phyloP scores from a whole-genome alignment of 441 rosid species.

The Gossypium schwendimanii region DNA sequence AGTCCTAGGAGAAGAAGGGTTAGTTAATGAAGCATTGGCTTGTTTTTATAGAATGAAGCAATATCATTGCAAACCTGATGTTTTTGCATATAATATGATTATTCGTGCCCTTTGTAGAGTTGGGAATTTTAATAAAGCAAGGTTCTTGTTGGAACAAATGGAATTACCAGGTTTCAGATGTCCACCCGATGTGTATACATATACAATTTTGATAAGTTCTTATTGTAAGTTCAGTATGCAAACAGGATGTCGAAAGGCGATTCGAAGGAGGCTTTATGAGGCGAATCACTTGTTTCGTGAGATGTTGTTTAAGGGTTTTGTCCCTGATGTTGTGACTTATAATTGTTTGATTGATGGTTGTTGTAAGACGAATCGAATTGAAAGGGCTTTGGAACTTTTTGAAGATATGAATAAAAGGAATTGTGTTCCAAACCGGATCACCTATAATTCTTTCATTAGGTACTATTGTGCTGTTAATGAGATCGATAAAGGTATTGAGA shows the following conservation, averaged over 20 bases:
- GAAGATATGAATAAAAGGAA: slow-evolving; percentile 68
- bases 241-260: slow-evolving; percentile 74
- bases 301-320: slow-evolving; percentile 72
- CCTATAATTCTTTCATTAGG: slow-evolving; percentile 74
- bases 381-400: slow-evolving; percentile 69
- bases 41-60: slow-evolving; percentile 70
- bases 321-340: slow-evolving; percentile 73
- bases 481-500: slow-evolving; percentile 63
- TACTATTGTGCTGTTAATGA: slow-evolving; percentile 69
- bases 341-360: slow-evolving; percentile 90
- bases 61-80: slow-evolving; percentile 66
- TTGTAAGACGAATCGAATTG: slow-evolving; percentile 61
- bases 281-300: slow-evolving; percentile 73
- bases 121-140: slow-evolving; percentile 74
- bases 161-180: slow-evolving; percentile 77
- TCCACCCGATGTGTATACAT: slow-evolving; percentile 62
- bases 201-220: slow-evolving; percentile 64
- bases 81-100: slow-evolving; percentile 61
- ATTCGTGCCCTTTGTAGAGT: slow-evolving; percentile 66
- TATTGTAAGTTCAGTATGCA: slow-evolving; percentile 70
- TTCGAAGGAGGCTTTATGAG: slow-evolving; percentile 72
- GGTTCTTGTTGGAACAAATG: slow-evolving; percentile 69
- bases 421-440: slow-evolving; percentile 58
- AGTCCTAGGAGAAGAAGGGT: slow-evolving; percentile 87
- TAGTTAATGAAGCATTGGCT: slow-evolving; percentile 57